phyloP scores from a whole-genome alignment of 2,329 filamentous ascomycete species.

The Aspergillus amoenus region DNA sequence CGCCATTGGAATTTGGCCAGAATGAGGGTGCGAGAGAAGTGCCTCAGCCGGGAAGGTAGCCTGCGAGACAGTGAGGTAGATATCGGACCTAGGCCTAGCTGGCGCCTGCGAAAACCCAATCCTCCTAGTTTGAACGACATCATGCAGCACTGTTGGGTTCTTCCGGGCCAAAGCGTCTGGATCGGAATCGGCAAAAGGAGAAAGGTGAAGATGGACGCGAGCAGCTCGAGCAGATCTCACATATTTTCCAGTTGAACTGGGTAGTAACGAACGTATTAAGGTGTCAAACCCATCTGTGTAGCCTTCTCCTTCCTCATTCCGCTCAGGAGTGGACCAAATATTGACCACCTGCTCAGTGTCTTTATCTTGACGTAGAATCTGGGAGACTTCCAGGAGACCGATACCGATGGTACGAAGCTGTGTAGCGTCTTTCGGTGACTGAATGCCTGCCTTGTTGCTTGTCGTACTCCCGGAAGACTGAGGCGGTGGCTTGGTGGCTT shows the following conservation, averaged over 20 bases:
- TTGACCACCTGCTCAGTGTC: constrained; percentile 74
- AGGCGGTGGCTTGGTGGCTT: constrained; percentile 26
- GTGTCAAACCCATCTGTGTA: constrained; percentile 69
- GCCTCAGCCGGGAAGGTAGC: constrained; percentile 71
- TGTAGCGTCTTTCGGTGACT: constrained; percentile 33
- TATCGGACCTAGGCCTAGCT: constrained; percentile 84
- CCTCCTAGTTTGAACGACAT: constrained; percentile 76
- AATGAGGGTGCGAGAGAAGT: constrained; percentile 67
- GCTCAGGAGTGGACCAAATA: constrained; percentile 68
- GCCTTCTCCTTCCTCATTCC: constrained; percentile 57
- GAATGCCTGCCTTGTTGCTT: constrained; percentile 26
- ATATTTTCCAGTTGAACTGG: constrained; percentile 71
- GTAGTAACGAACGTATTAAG: constrained; percentile 70
- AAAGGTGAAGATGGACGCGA: constrained; percentile 75
- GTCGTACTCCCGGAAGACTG: constrained; percentile 33
- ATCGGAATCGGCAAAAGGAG: constrained; percentile 74
- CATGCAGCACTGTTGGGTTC: constrained; percentile 83
- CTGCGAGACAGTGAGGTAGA: constrained; percentile 83
- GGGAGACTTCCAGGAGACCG: constrained; percentile 73
- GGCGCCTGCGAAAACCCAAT: constrained; percentile 94
- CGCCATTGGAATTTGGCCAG: constrained; percentile 74
- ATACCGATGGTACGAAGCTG: constrained; percentile 72
- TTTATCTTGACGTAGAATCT: constrained; percentile 68
- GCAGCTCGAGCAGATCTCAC: constrained; percentile 72
- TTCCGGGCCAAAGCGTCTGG: constrained; percentile 78